Evolutionary conservation across 495 filamentous ascomycete genomes (phyloP), one percentile per base, ranked within the genome.

Genomic region (Poronia punctata): DNA sequence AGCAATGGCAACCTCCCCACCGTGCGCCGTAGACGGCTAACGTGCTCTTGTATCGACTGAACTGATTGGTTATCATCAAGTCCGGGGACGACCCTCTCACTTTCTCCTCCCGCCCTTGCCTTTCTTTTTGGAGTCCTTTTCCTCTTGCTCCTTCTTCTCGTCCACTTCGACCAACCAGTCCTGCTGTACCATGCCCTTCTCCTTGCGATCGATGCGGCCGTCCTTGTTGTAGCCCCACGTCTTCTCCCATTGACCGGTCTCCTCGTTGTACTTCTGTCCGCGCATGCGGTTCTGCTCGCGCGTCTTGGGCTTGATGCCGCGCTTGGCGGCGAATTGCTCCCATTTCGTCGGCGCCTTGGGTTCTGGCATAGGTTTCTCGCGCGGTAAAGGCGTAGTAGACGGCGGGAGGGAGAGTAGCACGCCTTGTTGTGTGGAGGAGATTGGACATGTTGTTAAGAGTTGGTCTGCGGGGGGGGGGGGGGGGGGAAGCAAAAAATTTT

Each of bases 81-180:
- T n/a, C n/a, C n/a, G n/a, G n/a, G n/a, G n/a, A n/a, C n/a, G n/a
- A n/a, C n/a, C n/a, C n/a, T n/a, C n/a, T 46, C 73, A 75, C 59
- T 81, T 73, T 75, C 74, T 68, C 60, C 78, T 76, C 41, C 62
- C 17, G 40, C 80, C 67, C 66, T 88, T 82, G 52, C 84, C 82
- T 45, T 62, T 71, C 46, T 70, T 70, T 32, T 66, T 66, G 2
- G 70, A 67, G 40, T 80, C 79, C 56, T 74, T 75, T 29, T 71
- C 69, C 52, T 80, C 75, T 7, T 66, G 70, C 59, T 81, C 81
- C 61, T 80, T 82, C 67, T 83, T 80, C 65, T 82, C 77, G 54
- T 88, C 80, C 20, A 96, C 80, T 75, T 97, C 93, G 19, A 97
- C 87, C 53, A 95, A 69, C 82, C 89, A 92, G 49, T 88, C 76